Evolutionary conservation across 768 basidiomycete genomes (phyloP).

Genomic region (Cantharellus anzutake): DNA sequence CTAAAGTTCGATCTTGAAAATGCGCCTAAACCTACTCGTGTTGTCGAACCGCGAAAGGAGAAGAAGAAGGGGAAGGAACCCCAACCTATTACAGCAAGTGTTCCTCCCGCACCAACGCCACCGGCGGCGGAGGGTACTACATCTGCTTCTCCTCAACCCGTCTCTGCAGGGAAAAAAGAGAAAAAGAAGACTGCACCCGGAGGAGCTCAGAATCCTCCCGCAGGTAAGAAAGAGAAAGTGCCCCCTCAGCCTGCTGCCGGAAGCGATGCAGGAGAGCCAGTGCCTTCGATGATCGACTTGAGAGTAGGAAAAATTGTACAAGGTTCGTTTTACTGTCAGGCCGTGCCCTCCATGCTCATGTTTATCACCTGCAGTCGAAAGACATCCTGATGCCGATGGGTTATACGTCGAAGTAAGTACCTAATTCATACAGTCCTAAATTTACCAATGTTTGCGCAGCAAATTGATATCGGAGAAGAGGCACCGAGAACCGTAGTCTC

Average conservation of each 20-base stretch:
- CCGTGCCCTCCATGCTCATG: not conserved
- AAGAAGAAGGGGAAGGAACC: conserved; percentile 53
- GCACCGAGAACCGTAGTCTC: conserved; percentile 91
- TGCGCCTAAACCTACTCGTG: conserved; percentile 58
- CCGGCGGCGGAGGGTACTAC: conserved; percentile 13
- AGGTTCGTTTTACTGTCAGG: conserved; percentile 29
- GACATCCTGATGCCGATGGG: conserved; percentile 93
- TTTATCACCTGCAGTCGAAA: conserved; percentile 41
- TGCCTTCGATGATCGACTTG: conserved; percentile 94
- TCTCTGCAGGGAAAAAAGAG: conserved; percentile 19
- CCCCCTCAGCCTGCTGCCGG: conserved; percentile 18
- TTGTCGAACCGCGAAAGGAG: conserved; percentile 45
- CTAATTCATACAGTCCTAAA: not conserved
- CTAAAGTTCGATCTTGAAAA: conserved; percentile 55
- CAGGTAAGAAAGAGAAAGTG: conserved; percentile 17
- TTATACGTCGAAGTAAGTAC: conserved; percentile 75
- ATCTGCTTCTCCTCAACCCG: conserved; percentile 5
- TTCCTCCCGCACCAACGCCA: conserved; percentile 11
- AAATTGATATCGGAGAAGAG: conserved; percentile 93
- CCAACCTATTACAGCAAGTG: conserved; percentile 15
- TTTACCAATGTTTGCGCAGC: conserved; percentile 22
- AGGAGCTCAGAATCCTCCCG: conserved; percentile 22
- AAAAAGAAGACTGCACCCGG: conserved; percentile 23
- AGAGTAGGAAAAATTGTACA: conserved; percentile 86
- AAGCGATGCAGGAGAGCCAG: conserved; percentile 60